Conservation (phyloP, 2,329 filamentous ascomycete species). For the Sporothrix protearum region DNA sequence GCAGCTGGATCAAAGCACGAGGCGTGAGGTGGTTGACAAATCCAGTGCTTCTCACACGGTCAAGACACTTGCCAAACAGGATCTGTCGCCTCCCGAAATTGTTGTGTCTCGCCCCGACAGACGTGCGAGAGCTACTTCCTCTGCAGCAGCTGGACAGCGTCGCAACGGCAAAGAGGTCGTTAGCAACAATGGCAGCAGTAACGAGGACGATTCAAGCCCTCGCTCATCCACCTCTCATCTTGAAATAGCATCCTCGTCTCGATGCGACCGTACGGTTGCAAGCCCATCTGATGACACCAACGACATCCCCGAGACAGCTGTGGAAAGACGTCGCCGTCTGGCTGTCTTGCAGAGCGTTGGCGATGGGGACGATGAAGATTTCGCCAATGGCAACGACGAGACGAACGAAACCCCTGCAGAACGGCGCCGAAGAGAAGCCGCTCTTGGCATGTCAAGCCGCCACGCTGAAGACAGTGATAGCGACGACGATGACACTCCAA, state of each 20-base stretch:
- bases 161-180: neutral
- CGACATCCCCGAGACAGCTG: constrained; percentile 57
- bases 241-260: neutral
- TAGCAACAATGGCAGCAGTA: neutral
- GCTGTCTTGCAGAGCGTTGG: constrained; percentile 47
- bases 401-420: constrained; percentile 67
- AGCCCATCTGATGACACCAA: neutral
- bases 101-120: constrained; percentile 14
- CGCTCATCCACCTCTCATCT: constrained; percentile 20
- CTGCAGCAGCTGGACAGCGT: neutral
- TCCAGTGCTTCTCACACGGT: constrained; percentile 47
- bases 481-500: constrained; percentile 56
- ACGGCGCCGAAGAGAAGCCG: constrained; percentile 67
- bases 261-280: neutral
- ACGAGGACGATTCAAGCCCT: neutral
- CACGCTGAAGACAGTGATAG: constrained; percentile 50
- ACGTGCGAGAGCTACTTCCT: neutral
- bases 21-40: constrained; percentile 51
- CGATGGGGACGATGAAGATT: constrained; percentile 43
- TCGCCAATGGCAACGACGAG: constrained; percentile 39
- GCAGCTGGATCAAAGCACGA: constrained; percentile 64
- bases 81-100: constrained; percentile 26
- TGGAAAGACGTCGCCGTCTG: constrained; percentile 64
- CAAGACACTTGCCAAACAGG: constrained; percentile 49
- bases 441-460: constrained; percentile 56